Evolutionary conservation across 176 grass and related monocot genomes (phyloP).

Genomic region (Saccharum spontaneum): DNA sequence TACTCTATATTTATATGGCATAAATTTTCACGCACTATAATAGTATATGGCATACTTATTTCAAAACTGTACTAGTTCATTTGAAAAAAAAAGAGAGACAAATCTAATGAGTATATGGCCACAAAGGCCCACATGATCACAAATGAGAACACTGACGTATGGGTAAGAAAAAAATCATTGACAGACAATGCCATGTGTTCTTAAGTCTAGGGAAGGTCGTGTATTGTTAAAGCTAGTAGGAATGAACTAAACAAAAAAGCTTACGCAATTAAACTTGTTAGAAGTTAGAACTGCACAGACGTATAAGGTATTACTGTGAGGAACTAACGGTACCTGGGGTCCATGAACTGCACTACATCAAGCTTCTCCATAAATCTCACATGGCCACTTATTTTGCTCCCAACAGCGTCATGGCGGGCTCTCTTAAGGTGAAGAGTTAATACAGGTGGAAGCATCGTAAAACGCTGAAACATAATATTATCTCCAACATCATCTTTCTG

Average conservation of each 20-base stretch:
- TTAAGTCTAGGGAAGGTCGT: not conserved
- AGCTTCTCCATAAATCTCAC: constrained; percentile 19
- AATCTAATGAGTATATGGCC: not conserved
- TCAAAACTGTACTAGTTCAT: not conserved
- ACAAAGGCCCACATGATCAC: not conserved
- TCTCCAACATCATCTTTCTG: not conserved
- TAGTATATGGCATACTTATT: not conserved
- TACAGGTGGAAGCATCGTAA: constrained; percentile 51
- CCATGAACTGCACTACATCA: constrained; percentile 2
- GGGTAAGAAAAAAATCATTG: not conserved
- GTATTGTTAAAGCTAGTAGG: not conserved
- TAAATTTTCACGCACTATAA: not conserved
- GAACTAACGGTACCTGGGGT: constrained; percentile 5
- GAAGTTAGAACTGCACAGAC: not conserved
- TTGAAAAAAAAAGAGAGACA: not conserved
- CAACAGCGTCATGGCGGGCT: not conserved
- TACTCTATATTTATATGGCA: not conserved
- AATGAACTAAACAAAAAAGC: not conserved
- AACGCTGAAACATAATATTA: constrained; percentile 40
- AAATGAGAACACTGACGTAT: not conserved
- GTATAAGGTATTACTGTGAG: not conserved
- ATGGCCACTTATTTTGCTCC: not conserved
- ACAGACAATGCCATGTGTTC: not conserved
- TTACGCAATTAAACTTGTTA: not conserved
- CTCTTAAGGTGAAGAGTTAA: constrained; percentile 13